A percentile compares a stretch with the other conserved stretches of the same genome.
phyloP scores from a whole-genome alignment of 495 filamentous ascomycete species.

The Lasiosphaeris hirsuta region DNA sequence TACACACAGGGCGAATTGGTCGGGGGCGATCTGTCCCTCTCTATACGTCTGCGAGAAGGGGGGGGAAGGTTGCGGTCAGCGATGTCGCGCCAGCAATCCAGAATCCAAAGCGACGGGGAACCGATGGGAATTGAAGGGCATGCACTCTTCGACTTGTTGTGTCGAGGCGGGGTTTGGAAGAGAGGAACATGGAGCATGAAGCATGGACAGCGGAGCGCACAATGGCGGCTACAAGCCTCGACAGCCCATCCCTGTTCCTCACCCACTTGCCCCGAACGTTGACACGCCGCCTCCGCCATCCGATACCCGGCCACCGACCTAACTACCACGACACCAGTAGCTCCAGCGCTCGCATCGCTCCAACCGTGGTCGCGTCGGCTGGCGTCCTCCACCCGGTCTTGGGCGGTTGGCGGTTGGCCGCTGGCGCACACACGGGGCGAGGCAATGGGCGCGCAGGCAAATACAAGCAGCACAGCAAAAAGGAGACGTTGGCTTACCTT shows the following conservation, averaged over 20 bases:
- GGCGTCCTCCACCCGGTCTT: no score
- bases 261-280: background rate
- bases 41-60: slow-evolving; percentile 24
- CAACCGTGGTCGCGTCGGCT: no score
- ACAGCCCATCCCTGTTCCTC: background rate
- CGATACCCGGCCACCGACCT: slow-evolving; percentile 8
- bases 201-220: slow-evolving; percentile 8
- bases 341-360: background rate
- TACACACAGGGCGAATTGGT: slow-evolving; percentile 44
- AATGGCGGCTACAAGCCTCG: background rate
- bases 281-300: slow-evolving; percentile 5
- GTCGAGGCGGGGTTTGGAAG: background rate
- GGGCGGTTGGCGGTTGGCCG: no score
- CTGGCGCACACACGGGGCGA: background rate
- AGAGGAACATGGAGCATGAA: background rate
- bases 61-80: slow-evolving; percentile 10
- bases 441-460: background rate
- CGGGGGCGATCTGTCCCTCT: slow-evolving; percentile 19
- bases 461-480: slow-evolving; percentile 1
- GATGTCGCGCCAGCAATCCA: slow-evolving; percentile 7
- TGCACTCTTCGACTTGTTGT: background rate
- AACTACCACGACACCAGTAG: background rate
- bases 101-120: background rate
- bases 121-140: slow-evolving; percentile 6
- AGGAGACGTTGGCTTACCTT: slow-evolving; percentile 18